Percentiles rank a stretch among this genome's conserved stretches.
These are phyloP conservation scores for Acorus gramineus DNA, from an alignment of 106 monocot species.

Conservation along the genomic window DNA sequence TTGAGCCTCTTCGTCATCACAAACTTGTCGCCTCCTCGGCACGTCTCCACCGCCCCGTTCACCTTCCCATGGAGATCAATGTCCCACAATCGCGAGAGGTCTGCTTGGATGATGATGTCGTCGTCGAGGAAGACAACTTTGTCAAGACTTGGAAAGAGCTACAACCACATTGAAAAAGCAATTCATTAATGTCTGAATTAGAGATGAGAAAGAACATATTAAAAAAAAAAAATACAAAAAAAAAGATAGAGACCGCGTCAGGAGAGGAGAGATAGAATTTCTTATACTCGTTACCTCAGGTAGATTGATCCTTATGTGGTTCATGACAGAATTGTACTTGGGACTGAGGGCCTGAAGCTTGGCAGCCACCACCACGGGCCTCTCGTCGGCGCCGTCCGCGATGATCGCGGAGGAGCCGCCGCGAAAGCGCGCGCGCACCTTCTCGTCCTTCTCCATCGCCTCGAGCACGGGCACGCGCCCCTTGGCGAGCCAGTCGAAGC, in stretches of 20 bases:
- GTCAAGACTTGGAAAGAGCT: conserved; percentile 67
- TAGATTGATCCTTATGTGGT: conserved; percentile 74
- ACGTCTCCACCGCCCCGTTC: conserved; percentile 39
- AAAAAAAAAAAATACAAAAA: neutral
- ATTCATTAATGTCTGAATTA: no score
- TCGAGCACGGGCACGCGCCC: conserved; percentile 62
- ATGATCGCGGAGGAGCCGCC: conserved; percentile 61
- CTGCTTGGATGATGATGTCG: conserved; percentile 33
- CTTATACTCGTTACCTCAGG: conserved; percentile 42
- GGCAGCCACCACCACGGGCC: conserved; percentile 55
- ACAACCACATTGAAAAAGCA: neutral
- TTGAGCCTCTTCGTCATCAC: conserved; percentile 41
- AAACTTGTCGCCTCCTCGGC: conserved; percentile 25
- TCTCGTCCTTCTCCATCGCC: conserved; percentile 70
- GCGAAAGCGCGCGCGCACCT: conserved; percentile 42
- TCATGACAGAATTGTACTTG: conserved; percentile 76
- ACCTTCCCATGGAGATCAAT: conserved; percentile 32
- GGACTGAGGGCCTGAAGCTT: conserved; percentile 79
- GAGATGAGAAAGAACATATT: neutral
- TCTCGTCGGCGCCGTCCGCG: conserved; percentile 29
- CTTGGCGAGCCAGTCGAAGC: conserved; percentile 73
- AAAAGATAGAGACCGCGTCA: neutral
- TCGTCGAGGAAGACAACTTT: conserved; percentile 44
- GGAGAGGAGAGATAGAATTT: neutral
- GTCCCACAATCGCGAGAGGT: conserved; percentile 40